Evolutionary conservation across 768 basidiomycete species (phyloP).

Genomic region (Leucosporidium scottii): DNA sequence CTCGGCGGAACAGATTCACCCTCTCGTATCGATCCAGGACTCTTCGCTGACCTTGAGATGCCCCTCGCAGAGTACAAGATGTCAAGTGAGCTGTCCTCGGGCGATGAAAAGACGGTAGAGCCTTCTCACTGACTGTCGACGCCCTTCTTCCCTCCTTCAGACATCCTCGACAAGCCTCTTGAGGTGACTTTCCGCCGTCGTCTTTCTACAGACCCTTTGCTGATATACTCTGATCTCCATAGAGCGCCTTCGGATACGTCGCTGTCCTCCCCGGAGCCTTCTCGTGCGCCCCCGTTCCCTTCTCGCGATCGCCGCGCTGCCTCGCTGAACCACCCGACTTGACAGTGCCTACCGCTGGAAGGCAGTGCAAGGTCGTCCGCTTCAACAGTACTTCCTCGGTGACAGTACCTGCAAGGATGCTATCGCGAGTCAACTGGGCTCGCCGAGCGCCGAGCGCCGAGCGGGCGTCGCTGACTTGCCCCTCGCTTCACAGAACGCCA

Average conservation of each 20-base stretch:
- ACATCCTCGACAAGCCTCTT: constrained; percentile 88
- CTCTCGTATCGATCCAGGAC: too few species aligned
- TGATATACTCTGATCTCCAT: too few species aligned
- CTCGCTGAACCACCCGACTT: not conserved
- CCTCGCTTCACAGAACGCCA: not conserved
- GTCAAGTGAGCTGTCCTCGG: constrained; percentile 46
- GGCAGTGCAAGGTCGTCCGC: constrained; percentile 81
- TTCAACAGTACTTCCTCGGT: constrained; percentile 62
- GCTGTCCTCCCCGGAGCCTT: constrained; percentile 86
- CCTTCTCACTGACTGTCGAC: constrained; percentile 38
- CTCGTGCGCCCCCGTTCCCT: constrained; percentile 53
- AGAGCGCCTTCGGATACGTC: constrained; percentile 70
- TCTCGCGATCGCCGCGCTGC: not conserved
- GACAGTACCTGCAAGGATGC: constrained; percentile 38
- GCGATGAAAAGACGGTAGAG: too few species aligned
- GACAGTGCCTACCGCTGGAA: constrained; percentile 68
- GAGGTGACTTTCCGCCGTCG: constrained; percentile 53
- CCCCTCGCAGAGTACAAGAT: constrained; percentile 59
- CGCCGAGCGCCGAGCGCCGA: too few species aligned
- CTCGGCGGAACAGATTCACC: too few species aligned
- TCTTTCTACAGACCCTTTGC: too few species aligned
- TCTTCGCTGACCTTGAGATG: not conserved
- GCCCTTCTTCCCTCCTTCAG: not conserved
- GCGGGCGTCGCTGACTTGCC: too few species aligned
- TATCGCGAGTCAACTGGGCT: too few species aligned